phyloP scores from a whole-genome alignment of 2,329 filamentous ascomycete genomes.

The Claviceps arundinis region DNA sequence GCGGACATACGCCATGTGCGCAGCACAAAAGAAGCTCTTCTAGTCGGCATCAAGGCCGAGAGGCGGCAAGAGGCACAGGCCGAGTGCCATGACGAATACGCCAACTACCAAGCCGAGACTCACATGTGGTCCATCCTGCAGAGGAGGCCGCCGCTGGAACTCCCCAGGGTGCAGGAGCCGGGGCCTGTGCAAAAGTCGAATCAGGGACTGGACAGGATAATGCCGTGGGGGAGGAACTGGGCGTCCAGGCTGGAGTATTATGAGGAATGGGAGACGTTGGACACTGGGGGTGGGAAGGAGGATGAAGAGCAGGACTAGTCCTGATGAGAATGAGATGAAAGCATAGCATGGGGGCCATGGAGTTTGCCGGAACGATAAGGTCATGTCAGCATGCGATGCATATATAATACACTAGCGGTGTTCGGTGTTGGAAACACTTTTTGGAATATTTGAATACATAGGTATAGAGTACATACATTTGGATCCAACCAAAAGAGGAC shows the following conservation, averaged over 20 bases:
- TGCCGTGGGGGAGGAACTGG: slow-evolving; percentile 26
- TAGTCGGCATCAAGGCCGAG: slow-evolving; percentile 26
- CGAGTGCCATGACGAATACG: slow-evolving; percentile 26
- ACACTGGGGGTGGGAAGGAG: background rate
- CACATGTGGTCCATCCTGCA: slow-evolving; percentile 33
- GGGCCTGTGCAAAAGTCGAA: slow-evolving; percentile 16
- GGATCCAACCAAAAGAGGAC: too few species aligned
- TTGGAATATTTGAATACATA: too few species aligned
- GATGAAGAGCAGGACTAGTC: background rate
- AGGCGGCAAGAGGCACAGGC: slow-evolving; percentile 30
- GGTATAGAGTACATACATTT: too few species aligned
- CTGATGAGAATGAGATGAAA: background rate
- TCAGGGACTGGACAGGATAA: slow-evolving; percentile 22
- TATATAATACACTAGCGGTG: too few species aligned
- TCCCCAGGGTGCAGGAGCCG: slow-evolving; percentile 18
- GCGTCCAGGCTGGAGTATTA: slow-evolving; percentile 21
- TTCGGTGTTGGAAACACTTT: too few species aligned
- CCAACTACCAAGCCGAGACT: slow-evolving; percentile 27
- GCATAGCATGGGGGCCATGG: background rate
- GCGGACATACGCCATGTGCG: slow-evolving; percentile 24
- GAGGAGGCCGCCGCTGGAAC: slow-evolving; percentile 21
- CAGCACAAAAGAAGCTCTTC: slow-evolving; percentile 23
- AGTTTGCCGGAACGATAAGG: background rate
- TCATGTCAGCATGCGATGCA: too few species aligned
- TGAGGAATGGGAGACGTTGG: slow-evolving; percentile 29